Conservation (phyloP, 1,139 yeast species). For the Pichia sp. region DNA sequence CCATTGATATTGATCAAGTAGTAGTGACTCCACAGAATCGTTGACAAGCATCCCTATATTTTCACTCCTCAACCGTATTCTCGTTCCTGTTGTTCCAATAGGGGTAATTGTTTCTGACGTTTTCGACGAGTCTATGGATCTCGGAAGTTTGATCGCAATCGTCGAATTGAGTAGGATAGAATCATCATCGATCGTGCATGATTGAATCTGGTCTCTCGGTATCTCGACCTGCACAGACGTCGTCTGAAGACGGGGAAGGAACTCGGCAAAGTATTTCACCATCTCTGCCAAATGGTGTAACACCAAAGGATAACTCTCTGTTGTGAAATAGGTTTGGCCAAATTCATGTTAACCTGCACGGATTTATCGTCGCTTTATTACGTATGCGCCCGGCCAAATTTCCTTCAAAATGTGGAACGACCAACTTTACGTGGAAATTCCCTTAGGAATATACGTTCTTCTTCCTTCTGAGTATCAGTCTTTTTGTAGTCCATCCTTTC, state of each 20-base stretch:
- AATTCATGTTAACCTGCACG: no score
- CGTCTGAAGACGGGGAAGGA: conserved; percentile 24
- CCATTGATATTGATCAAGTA: conserved; percentile 26
- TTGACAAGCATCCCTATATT: background rate
- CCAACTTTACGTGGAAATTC: no score
- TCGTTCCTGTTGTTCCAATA: background rate
- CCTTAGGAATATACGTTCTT: no score
- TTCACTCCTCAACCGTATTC: background rate
- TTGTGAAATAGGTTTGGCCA: no score
- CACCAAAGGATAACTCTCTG: background rate
- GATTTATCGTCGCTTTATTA: no score
- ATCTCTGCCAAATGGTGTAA: background rate
- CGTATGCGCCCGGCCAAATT: no score
- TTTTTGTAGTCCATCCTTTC: no score
- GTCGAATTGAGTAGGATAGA: background rate
- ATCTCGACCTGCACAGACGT: conserved; percentile 16
- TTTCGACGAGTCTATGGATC: background rate
- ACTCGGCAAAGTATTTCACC: conserved; percentile 18
- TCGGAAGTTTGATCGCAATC: background rate
- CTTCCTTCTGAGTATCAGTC: no score
- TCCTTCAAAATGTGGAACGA: no score
- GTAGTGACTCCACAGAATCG: background rate
- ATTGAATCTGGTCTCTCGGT: background rate
- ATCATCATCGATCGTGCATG: background rate
- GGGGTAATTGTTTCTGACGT: background rate